phyloP scores from a whole-genome alignment of 805 yeast genomes.

The Wickerhamiella galacta region DNA sequence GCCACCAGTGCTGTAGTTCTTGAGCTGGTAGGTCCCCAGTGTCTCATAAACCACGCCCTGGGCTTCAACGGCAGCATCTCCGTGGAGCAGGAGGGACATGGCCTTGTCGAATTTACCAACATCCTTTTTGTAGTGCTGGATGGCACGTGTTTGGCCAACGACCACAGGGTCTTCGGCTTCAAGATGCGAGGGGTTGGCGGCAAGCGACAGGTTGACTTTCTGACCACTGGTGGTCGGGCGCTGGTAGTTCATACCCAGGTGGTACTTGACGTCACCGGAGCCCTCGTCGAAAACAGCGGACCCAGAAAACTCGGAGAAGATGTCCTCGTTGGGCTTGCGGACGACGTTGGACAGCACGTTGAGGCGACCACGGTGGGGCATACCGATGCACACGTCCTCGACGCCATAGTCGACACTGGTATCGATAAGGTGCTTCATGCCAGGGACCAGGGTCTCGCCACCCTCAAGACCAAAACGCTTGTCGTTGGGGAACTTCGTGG shows the following conservation, averaged over 20 bases:
- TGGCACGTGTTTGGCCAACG: conserved; percentile 92
- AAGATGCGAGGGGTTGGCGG: conserved; percentile 97
- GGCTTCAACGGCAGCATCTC: conserved; percentile 98
- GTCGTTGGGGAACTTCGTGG: conserved; percentile 94
- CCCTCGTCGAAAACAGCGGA: conserved; percentile 85
- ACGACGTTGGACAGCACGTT: conserved; percentile 96
- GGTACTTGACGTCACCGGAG: conserved; percentile 98
- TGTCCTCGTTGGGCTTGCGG: conserved; percentile 95
- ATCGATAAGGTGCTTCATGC: conserved; percentile 90
- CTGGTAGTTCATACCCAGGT: conserved; percentile 96
- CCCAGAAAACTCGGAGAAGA: conserved; percentile 91
- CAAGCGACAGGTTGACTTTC: conserved; percentile 84
- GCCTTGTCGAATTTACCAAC: conserved; percentile 65
- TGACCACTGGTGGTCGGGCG: conserved; percentile 99
- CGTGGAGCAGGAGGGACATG: conserved; percentile 82
- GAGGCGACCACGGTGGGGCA: conserved; percentile 99
- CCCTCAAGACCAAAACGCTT: conserved; percentile 98
- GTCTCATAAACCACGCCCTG: conserved; percentile 99
- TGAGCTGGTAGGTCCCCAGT: conserved; percentile 81
- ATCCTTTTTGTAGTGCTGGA: conserved; percentile 81
- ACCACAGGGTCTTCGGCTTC: conserved; percentile 99
- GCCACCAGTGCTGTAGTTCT: conserved; percentile 97
- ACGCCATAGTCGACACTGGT: conserved; percentile 73
- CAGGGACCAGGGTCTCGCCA: conserved; percentile 92
- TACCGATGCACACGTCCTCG: conserved; percentile 93